Evolutionary conservation across 768 basidiomycete genomes (phyloP).

Genomic region (Trametes maxima): DNA sequence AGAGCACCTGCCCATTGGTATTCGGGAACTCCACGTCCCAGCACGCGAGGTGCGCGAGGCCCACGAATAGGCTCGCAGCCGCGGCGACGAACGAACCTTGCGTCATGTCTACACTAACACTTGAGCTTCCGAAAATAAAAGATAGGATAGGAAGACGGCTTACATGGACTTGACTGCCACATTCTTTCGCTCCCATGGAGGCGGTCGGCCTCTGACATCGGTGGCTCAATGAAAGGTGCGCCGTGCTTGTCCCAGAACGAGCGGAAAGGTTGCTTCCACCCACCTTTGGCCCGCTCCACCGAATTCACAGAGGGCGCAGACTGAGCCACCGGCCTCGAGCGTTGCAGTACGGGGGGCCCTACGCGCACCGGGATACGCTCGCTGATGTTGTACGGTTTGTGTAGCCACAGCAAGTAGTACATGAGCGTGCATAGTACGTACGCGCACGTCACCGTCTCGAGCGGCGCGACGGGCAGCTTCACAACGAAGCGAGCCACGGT

Average conservation of each 20-base stretch:
- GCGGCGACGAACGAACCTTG: conserved; percentile 20
- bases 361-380: conserved; percentile 17
- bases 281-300: background rate
- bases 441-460: conserved; percentile 21
- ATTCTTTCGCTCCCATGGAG: conserved; percentile 16
- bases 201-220: conserved; percentile 13
- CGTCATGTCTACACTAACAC: conserved; percentile 11
- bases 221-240: conserved; percentile 10
- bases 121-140: background rate
- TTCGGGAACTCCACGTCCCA: conserved; percentile 24
- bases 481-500: conserved; percentile 3
- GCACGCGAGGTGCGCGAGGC: conserved; percentile 22
- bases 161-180: conserved; percentile 22
- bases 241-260: conserved; percentile 2
- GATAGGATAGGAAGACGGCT: background rate
- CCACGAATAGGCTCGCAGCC: conserved; percentile 14
- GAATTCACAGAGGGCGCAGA: background rate
- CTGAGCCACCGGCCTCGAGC: background rate
- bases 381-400: conserved; percentile 23
- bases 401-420: conserved; percentile 20
- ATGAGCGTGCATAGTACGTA: conserved; percentile 22
- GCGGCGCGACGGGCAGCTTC: conserved; percentile 16
- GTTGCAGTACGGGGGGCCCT: background rate
- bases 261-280: background rate
- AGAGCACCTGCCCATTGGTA: conserved; percentile 21